phyloP scores from a whole-genome alignment of 768 basidiomycete genomes.

The Leccinum broughii region DNA sequence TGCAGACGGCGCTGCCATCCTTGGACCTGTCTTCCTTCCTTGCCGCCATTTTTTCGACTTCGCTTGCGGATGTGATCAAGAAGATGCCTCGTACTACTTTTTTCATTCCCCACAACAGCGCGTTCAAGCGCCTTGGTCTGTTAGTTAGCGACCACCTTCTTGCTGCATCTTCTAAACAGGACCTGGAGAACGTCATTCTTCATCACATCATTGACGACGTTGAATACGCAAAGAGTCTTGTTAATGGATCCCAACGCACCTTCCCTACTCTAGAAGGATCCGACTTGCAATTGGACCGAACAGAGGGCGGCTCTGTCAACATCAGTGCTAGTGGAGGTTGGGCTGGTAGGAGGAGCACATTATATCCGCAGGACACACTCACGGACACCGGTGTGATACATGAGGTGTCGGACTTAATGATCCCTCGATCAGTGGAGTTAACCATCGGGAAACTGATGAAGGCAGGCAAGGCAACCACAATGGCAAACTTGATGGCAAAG shows the following conservation, averaged over 20 bases:
- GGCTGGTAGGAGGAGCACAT: slow-evolving; percentile 62
- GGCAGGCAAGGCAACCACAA: slow-evolving; percentile 86
- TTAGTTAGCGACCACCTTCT: slow-evolving; percentile 88
- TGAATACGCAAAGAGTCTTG: slow-evolving; percentile 64
- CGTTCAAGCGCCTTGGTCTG: slow-evolving; percentile 81
- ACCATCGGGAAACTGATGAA: slow-evolving; percentile 88
- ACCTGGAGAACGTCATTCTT: slow-evolving; percentile 80
- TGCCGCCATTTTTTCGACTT: slow-evolving; percentile 85
- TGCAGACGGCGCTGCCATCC: slow-evolving; percentile 77
- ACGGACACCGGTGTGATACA: slow-evolving; percentile 92
- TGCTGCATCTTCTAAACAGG: slow-evolving; percentile 70
- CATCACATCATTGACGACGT: slow-evolving; percentile 83
- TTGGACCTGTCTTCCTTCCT: slow-evolving; percentile 91
- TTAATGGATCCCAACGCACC: slow-evolving; percentile 66
- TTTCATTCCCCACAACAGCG: slow-evolving; percentile 86
- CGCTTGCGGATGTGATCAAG: slow-evolving; percentile 69
- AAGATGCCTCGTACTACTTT: slow-evolving; percentile 71
- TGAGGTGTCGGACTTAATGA: slow-evolving; percentile 78
- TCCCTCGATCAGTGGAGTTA: slow-evolving; percentile 85
- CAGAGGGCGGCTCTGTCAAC: slow-evolving; percentile 46
- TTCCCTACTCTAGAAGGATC: slow-evolving; percentile 85
- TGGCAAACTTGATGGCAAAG: slow-evolving; percentile 79
- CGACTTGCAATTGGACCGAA: slow-evolving; percentile 70
- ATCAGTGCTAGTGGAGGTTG: slow-evolving; percentile 76
- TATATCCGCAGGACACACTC: slow-evolving; percentile 65